Evolutionary conservation across 108 stramenopile genomes (phyloP).

Genomic region (Stephanodiscus minutulus): DNA sequence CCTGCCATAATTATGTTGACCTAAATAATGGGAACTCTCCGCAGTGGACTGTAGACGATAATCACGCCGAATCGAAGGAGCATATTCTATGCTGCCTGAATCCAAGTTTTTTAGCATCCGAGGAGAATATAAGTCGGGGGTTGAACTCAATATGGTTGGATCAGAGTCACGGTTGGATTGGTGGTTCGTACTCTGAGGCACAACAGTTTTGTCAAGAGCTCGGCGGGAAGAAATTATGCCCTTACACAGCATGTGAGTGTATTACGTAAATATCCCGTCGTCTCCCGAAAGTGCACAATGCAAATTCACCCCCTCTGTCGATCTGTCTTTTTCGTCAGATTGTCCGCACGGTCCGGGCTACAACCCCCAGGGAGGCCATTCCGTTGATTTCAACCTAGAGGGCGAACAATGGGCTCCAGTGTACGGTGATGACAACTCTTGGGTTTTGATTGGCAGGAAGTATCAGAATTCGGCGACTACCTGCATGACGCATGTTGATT

Average conservation of each 20-base stretch:
- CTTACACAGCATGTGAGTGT: slow-evolving; percentile 20
- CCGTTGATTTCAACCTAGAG: slow-evolving; percentile 19
- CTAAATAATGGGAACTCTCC: slow-evolving; percentile 5
- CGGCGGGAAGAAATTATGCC: slow-evolving; percentile 32
- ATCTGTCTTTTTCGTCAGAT: background rate
- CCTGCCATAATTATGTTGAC: slow-evolving; percentile 7
- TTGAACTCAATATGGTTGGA: slow-evolving; percentile 34
- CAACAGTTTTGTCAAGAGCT: slow-evolving; percentile 13
- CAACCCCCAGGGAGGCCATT: slow-evolving; percentile 13
- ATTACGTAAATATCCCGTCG: background rate
- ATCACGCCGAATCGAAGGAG: slow-evolving; percentile 20
- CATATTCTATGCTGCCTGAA: slow-evolving; percentile 35
- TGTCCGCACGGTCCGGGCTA: slow-evolving; percentile 32
- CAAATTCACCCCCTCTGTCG: background rate
- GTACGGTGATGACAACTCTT: background rate
- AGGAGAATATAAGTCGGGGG: background rate
- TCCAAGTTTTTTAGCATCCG: background rate
- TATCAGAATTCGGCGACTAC: background rate
- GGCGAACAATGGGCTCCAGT: slow-evolving; percentile 31
- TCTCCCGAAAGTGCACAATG: background rate
- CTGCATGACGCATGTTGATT: background rate
- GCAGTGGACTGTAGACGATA: slow-evolving; percentile 17
- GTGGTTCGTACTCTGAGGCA: slow-evolving; percentile 32
- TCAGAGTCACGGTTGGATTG: slow-evolving; percentile 37
- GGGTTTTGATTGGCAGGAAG: slow-evolving; percentile 7